These are phyloP conservation scores for Coniochaeta pulveracea DNA, from an alignment of 2,329 filamentous ascomycete species.

Conservation along the genomic window DNA sequence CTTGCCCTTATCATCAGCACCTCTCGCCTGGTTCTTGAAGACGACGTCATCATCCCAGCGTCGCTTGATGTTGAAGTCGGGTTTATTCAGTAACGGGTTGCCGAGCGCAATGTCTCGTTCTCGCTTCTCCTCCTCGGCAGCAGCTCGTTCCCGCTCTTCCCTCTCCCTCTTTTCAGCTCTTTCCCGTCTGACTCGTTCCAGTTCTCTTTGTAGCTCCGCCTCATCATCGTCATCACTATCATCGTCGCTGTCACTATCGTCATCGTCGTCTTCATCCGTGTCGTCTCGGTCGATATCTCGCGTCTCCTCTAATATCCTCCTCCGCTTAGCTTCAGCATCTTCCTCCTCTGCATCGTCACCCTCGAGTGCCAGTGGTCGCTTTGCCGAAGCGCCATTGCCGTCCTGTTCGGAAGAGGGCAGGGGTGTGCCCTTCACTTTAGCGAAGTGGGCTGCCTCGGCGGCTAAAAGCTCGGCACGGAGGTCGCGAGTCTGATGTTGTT, in stretches of 20 bases:
- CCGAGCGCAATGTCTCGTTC: constrained; percentile 85
- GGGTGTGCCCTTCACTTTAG: constrained; percentile 64
- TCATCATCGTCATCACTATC: constrained; percentile 72
- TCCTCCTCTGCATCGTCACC: constrained; percentile 37
- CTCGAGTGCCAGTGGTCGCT: constrained; percentile 51
- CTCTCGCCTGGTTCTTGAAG: constrained; percentile 96
- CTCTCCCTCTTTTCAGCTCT: constrained; percentile 71
- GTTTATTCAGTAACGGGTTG: constrained; percentile 82
- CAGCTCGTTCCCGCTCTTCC: constrained; percentile 70
- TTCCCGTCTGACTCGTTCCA: constrained; percentile 89
- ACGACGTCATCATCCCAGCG: constrained; percentile 98
- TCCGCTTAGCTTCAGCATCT: constrained; percentile 70
- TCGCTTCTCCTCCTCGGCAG: constrained; percentile 68
- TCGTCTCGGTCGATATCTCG: constrained; percentile 76
- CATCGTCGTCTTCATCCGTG: constrained; percentile 48
- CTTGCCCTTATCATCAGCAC: constrained; percentile 80
- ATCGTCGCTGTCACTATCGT: constrained; percentile 37
- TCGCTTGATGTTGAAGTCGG: constrained; percentile 82
- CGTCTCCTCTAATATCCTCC: constrained; percentile 79
- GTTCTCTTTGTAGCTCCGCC: constrained; percentile 79
- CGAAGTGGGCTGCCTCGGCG: constrained; percentile 78
- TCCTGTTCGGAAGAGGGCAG: constrained; percentile 30
- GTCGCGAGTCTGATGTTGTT: constrained; percentile 49
- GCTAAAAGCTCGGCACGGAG: constrained; percentile 81
- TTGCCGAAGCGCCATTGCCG: constrained; percentile 32